Evolutionary conservation across 441 rosid species (phyloP).

Genomic region (Adansonia gregorii): DNA sequence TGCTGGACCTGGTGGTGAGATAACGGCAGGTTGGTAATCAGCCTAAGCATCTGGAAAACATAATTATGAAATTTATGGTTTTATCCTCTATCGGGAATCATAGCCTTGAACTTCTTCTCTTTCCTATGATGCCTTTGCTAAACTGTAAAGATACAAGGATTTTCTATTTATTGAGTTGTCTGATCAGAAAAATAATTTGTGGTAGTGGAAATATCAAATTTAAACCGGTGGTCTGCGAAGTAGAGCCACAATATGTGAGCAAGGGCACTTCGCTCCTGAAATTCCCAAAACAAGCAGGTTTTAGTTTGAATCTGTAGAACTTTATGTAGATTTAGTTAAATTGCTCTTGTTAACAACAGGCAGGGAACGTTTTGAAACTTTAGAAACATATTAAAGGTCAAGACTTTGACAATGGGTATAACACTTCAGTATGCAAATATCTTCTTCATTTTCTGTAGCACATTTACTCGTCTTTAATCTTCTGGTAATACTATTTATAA

Average conservation of each 20-base stretch:
- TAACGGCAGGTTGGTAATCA: conserved; percentile 84
- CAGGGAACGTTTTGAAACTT: not conserved
- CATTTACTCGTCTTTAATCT: not conserved
- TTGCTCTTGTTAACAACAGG: not conserved
- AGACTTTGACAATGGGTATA: not conserved
- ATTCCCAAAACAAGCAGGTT: conserved; percentile 11
- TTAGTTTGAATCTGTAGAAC: conserved; percentile 17
- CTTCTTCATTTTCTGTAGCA: not conserved
- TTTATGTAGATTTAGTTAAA: conserved; percentile 1
- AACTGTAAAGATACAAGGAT: not conserved
- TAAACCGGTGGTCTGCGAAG: conserved; percentile 12
- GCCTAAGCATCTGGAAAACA: conserved; percentile 20
- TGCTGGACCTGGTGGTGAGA: conserved; percentile 97
- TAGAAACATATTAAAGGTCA: not conserved
- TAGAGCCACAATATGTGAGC: conserved; percentile 10
- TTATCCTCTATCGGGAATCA: not conserved
- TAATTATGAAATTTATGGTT: not conserved
- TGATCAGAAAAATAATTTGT: not conserved
- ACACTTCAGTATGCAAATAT: not conserved
- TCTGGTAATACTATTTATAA: not conserved
- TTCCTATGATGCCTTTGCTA: not conserved
- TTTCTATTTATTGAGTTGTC: not conserved
- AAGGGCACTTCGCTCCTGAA: conserved; percentile 5
- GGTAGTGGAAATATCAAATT: conserved; percentile 3
- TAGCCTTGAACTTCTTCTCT: not conserved